A percentile compares a stretch with the other conserved stretches of the same genome.
Evolutionary conservation across 805 yeast genomes (phyloP).

Genomic region (Yarrowia divulgata): DNA sequence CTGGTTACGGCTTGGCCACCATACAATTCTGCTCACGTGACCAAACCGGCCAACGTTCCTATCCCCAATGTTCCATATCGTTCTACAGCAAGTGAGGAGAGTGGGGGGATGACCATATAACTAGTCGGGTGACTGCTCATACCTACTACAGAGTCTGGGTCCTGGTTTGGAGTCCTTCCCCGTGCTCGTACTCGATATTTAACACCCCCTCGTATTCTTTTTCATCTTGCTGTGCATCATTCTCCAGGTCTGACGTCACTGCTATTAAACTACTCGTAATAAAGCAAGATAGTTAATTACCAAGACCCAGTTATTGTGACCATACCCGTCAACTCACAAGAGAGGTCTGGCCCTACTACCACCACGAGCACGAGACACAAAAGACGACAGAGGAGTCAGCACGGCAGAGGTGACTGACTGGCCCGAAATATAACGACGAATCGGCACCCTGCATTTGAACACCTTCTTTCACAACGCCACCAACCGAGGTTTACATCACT

Average conservation of each 20-base stretch:
- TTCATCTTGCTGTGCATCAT: no score
- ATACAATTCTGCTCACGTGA: neutral
- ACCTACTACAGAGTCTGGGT: no score
- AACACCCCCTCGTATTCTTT: no score
- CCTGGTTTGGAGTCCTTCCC: no score
- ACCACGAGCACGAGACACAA: neutral
- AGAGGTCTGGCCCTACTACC: neutral
- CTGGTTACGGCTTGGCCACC: neutral
- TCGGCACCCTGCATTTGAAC: neutral
- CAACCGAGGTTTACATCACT: neutral
- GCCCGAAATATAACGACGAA: no score
- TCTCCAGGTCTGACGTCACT: conserved; percentile 14
- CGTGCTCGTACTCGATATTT: no score
- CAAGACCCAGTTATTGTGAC: neutral
- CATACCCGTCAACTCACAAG: neutral
- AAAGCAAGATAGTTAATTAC: conserved; percentile 29
- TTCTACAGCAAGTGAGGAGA: neutral
- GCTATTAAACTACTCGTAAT: neutral
- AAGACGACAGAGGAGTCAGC: neutral
- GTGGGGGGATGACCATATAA: no score
- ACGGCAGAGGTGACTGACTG: conserved; percentile 13
- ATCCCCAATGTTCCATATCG: conserved; percentile 7
- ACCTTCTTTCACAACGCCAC: conserved; percentile 12
- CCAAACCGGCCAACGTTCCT: neutral
- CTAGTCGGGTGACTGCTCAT: no score